These are phyloP conservation scores for Metschnikowia lunata DNA, from an alignment of 805 yeast species.

Conservation along the genomic window DNA sequence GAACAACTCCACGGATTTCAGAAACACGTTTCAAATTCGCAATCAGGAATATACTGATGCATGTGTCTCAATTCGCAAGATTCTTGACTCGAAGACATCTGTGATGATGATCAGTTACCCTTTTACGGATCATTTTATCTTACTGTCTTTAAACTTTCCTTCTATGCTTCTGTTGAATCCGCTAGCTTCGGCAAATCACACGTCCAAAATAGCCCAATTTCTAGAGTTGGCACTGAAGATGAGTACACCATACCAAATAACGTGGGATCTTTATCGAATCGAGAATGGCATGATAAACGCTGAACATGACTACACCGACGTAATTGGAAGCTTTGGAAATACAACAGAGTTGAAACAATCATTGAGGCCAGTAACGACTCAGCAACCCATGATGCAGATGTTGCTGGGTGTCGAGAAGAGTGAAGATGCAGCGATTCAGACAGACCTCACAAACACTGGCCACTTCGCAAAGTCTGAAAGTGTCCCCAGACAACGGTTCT, in stretches of 20 bases:
- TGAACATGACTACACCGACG: neutral
- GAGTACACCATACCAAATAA: constrained; percentile 16
- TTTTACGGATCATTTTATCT: constrained; percentile 17
- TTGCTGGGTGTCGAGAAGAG: neutral
- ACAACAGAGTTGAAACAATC: neutral
- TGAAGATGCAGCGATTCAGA: neutral
- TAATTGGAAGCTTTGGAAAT: constrained; percentile 1
- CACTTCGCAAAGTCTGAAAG: constrained; percentile 2
- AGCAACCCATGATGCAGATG: neutral
- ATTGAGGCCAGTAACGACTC: neutral
- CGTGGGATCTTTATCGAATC: constrained; percentile 17
- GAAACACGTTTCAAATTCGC: constrained; percentile 9
- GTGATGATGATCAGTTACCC: constrained; percentile 12
- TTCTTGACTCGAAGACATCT: constrained; percentile 7
- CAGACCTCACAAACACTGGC: neutral
- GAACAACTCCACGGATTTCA: constrained; percentile 1
- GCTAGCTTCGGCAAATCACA: constrained; percentile 5
- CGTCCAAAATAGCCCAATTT: constrained; percentile 4
- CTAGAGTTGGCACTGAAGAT: constrained; percentile 8
- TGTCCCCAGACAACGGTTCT: neutral
- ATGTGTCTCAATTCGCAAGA: constrained; percentile 7
- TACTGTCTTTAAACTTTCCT: constrained; percentile 18
- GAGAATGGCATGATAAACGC: constrained; percentile 7
- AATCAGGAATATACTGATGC: constrained; percentile 16
- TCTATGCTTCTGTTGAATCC: constrained; percentile 15